phyloP scores from a whole-genome alignment of 768 basidiomycete species.

The Cyclocybe cylindracea region DNA sequence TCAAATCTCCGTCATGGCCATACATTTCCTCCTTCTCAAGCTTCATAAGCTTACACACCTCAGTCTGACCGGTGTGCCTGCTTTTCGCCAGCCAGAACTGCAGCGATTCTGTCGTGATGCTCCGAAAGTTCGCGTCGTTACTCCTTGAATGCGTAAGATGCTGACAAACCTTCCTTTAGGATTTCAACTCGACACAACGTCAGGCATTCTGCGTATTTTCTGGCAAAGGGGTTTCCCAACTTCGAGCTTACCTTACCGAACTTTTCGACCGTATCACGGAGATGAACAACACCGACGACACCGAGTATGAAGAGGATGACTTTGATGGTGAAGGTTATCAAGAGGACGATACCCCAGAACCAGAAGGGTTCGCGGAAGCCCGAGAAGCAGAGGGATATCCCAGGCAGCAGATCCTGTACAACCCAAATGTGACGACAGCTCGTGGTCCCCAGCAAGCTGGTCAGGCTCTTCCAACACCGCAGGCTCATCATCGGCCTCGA shows the following conservation, averaged over 20 bases:
- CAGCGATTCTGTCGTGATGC: constrained; percentile 90
- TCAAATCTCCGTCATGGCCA: constrained; percentile 88
- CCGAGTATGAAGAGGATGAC: constrained; percentile 65
- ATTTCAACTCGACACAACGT: constrained; percentile 89
- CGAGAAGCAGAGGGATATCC: constrained; percentile 35
- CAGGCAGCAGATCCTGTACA: constrained; percentile 26
- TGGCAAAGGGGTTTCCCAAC: constrained; percentile 81
- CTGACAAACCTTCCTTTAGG: constrained; percentile 45
- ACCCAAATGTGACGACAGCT: constrained; percentile 17
- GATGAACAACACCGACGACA: constrained; percentile 67
- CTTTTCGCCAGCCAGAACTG: constrained; percentile 82
- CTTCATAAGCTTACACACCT: constrained; percentile 93
- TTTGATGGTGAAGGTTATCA: constrained; percentile 53
- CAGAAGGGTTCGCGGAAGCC: constrained; percentile 32
- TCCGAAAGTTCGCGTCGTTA: constrained; percentile 60
- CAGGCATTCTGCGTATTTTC: constrained; percentile 96
- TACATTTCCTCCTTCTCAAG: constrained; percentile 87
- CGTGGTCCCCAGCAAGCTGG: constrained; percentile 7
- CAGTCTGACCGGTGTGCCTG: constrained; percentile 94
- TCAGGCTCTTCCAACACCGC: constrained; percentile 10
- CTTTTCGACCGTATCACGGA: constrained; percentile 77
- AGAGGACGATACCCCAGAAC: constrained; percentile 50
- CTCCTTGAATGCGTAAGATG: constrained; percentile 3
- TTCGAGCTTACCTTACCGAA: constrained; percentile 78
- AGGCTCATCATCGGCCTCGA: constrained; percentile 16